These are phyloP conservation scores for Aristolochia californica DNA, from an alignment of 164 flowering plant species.

Conservation along the genomic window DNA sequence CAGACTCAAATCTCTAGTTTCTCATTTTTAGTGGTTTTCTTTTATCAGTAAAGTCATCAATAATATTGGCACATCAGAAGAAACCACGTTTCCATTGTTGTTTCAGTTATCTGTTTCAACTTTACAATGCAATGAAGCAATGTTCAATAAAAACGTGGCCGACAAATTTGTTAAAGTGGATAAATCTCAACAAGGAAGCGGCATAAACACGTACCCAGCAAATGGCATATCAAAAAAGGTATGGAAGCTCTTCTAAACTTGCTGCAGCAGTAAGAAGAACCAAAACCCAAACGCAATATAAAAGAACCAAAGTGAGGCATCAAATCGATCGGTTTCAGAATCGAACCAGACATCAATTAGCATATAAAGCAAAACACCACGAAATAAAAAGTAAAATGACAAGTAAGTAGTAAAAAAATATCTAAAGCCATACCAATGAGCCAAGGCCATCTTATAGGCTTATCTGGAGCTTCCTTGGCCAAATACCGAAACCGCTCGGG, in stretches of 20 bases:
- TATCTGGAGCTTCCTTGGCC: neutral
- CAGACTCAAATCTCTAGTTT: no score
- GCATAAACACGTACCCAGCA: neutral
- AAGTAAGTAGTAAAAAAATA: neutral
- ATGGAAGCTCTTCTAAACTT: neutral
- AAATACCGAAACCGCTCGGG: slow-evolving; percentile 5
- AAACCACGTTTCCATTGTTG: no score
- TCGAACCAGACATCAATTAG: neutral
- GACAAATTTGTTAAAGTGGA: no score
- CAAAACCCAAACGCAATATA: neutral
- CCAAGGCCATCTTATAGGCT: slow-evolving; percentile 4
- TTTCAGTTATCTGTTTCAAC: no score
- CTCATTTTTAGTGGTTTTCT: no score
- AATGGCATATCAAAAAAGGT: neutral
- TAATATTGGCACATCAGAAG: no score
- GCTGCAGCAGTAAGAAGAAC: neutral
- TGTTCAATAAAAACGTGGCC: no score
- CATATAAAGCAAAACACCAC: neutral
- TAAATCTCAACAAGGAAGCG: no score
- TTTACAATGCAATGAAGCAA: no score
- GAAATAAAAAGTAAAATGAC: neutral
- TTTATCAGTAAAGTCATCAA: no score
- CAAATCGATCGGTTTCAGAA: neutral
- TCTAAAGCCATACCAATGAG: neutral
- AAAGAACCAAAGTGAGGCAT: no score